Base-by-base conservation (phyloP, 306 rosid genomes). In the Sindora glabra region DNA sequence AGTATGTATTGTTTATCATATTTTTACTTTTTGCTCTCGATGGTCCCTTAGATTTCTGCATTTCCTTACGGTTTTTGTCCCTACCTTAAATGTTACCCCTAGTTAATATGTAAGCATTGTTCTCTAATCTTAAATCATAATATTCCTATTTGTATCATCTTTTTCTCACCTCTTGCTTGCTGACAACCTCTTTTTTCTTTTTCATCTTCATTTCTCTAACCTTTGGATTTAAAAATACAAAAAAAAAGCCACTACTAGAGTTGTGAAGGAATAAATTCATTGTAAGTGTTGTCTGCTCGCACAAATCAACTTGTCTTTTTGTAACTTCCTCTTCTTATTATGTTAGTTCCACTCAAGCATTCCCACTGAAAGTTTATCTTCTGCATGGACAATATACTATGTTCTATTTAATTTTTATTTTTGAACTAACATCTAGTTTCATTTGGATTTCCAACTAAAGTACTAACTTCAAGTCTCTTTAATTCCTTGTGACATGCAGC, bases 251-350 rank as follows among this genome's bases (percentile, higher is more conserved):
- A 6, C 79, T 94, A 10, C 99, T 95, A 38, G 99, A 94, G 77
- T 94, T 94, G 84, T 94, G 99, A 95, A 86, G 97, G 63, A 95
- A 82, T 62, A 97, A 26, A 25, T 74, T 74, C 81, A 65, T 94
- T 70, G 99, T 94, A 76, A 89, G 97, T 78, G 14, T 62, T 50
- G n/a, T n/a, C n/a, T n/a, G n/a, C n/a, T n/a, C n/a, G n/a, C n/a
- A n/a, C n/a, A n/a, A n/a, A n/a, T 65, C 13, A 34, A 63, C 44
- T 51, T 48, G 10, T 50, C 51, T 12, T 39, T 59, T 30, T 12
- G 41, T 17, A 4, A 29, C 52, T 27, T 19, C 32, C 26, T 39
- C 8, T 60, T 46, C 37, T 26, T 38, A 41, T n/a, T 16, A 30
- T 26, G 14, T 9, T 36, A 55, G 62, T 61, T 64, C 40, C 42